phyloP scores from a whole-genome alignment of 208 protist genomes.

The Trichomonas vaginalis region DNA sequence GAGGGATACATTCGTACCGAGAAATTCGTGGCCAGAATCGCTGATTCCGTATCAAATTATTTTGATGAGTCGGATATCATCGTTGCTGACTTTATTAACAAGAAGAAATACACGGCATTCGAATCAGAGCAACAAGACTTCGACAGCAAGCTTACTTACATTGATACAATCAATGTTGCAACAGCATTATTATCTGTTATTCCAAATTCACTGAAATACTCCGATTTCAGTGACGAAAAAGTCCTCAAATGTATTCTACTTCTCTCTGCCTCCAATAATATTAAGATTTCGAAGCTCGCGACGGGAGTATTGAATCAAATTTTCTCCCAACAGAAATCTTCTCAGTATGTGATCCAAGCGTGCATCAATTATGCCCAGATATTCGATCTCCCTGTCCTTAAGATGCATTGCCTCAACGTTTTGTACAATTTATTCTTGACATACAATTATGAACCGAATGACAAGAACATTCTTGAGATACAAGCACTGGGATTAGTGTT shows the following conservation, averaged over 20 bases:
- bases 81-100: not conserved
- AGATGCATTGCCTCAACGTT: not conserved
- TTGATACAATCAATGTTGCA: not conserved
- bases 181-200: not conserved
- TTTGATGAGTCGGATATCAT: not conserved
- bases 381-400: not conserved
- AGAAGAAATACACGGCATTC: not conserved
- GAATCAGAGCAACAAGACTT: not conserved
- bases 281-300: not conserved
- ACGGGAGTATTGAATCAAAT: not conserved
- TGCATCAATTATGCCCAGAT: not conserved
- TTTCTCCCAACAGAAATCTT: not conserved
- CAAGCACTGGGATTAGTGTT: not conserved
- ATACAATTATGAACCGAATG: not conserved
- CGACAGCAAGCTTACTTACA: not conserved
- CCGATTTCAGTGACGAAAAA: not conserved
- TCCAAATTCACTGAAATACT: not conserved
- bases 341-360: not conserved
- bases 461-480: not conserved
- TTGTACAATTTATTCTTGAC: not conserved
- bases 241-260: not conserved
- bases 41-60: not conserved
- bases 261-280: not conserved
- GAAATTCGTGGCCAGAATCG: too few species aligned
- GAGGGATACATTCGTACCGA: not conserved